Conservation (phyloP, 495 filamentous ascomycete species). For the Sporormia fimetaria region DNA sequence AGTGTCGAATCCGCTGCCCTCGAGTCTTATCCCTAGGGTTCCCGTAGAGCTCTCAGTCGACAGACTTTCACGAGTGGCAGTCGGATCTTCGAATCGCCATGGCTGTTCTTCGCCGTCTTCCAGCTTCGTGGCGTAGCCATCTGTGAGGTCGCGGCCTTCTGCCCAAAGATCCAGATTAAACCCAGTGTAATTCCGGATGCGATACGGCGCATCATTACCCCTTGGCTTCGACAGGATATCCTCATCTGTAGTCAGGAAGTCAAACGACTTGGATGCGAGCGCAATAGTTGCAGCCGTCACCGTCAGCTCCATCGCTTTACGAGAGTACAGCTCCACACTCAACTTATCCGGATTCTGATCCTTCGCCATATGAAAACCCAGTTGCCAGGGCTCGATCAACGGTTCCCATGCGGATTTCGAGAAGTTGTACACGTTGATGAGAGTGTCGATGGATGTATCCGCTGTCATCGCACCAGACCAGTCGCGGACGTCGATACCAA, state of each 20-base stretch:
- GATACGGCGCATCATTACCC: conserved; percentile 82
- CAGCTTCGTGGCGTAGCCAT: conserved; percentile 63
- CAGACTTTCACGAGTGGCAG: conserved; percentile 83
- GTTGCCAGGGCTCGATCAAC: conserved; percentile 87
- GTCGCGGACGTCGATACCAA: conserved; percentile 69
- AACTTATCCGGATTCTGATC: conserved; percentile 63
- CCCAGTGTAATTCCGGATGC: conserved; percentile 89
- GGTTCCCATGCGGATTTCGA: conserved; percentile 98
- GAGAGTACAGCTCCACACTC: conserved; percentile 74
- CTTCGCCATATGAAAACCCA: conserved; percentile 80
- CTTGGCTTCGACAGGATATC: conserved; percentile 91
- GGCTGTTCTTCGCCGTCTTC: conserved; percentile 81
- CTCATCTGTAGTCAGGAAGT: conserved; percentile 79
- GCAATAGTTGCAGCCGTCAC: conserved; percentile 91
- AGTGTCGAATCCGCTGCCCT: conserved; percentile 86
- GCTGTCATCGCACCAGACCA: conserved; percentile 84
- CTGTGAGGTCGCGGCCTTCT: conserved; percentile 41
- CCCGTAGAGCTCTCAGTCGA: conserved; percentile 68
- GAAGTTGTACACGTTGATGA: conserved; percentile 96
- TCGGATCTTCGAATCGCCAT: conserved; percentile 94
- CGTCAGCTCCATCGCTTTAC: conserved; percentile 82
- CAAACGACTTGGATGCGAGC: conserved; percentile 78
- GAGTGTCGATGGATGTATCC: conserved; percentile 81
- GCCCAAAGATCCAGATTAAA: conserved; percentile 80
- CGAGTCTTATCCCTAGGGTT: conserved; percentile 69